phyloP scores from a whole-genome alignment of 192 early-diverging fungal genomes.

The Linnemannia schmuckeri region DNA sequence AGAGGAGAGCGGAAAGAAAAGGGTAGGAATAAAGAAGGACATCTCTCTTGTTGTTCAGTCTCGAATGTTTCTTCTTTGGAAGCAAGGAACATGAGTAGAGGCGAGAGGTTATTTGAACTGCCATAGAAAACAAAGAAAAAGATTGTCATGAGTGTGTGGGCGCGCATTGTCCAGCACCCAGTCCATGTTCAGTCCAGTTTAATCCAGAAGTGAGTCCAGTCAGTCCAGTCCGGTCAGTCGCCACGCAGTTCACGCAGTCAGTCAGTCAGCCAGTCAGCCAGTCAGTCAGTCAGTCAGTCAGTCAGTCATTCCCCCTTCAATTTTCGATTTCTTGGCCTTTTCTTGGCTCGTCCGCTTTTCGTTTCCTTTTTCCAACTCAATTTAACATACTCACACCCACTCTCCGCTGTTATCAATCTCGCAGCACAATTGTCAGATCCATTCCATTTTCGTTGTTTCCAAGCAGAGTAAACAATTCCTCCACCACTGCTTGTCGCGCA shows the following conservation, averaged over 20 bases:
- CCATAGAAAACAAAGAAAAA: not conserved
- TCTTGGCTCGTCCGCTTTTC: not conserved
- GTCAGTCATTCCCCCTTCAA: not conserved
- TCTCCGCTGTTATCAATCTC: not conserved
- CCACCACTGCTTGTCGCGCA: too few species aligned
- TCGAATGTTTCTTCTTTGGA: not conserved
- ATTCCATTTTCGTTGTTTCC: not conserved
- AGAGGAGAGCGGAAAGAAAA: not conserved
- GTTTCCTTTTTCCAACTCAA: not conserved
- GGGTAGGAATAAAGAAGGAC: not conserved
- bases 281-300: too few species aligned
- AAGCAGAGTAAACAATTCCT: not conserved
- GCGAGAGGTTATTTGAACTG: not conserved
- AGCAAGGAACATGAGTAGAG: not conserved
- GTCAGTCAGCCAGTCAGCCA: too few species aligned
- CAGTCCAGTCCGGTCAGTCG: not conserved
- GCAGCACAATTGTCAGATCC: not conserved
- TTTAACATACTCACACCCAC: not conserved
- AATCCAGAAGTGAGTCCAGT: not conserved
- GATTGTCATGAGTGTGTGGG: not conserved
- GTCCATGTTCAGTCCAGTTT: not conserved
- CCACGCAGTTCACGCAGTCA: too few species aligned
- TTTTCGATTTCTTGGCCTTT: not conserved
- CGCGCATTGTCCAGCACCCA: not conserved
- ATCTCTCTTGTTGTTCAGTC: not conserved